Evolutionary conservation across 2,329 filamentous ascomycete genomes (phyloP), one percentile per base, ranked within the genome.

Genomic region (Didymosphaeria variabile): DNA sequence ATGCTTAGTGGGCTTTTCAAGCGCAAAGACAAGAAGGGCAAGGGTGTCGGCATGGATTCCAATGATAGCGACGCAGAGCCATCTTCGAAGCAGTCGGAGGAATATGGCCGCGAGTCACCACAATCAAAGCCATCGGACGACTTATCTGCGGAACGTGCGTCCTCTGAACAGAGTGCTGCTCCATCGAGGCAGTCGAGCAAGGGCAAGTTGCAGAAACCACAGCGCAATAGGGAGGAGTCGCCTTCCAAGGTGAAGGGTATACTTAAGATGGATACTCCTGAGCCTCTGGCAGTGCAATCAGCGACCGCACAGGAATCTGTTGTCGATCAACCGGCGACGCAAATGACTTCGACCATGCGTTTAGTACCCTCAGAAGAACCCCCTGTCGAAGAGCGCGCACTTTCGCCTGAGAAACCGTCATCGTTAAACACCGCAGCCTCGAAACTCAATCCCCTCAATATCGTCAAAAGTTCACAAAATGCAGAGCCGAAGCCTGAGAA

Each of bases 1-100:
- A 91, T 91, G 87, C 85, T 92, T 50, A 90, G 89, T 70, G 89
- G 89, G 5, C 79, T 90, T 7, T 90, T 90, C 80, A 89, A 89
- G 69, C 83, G 87, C 60, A 89, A 88, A 70, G 87, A 89, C 61
- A 88, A 87, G 77, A 88, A 87, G 68, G 72, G 72, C 56, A 86
- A 84, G 69, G 69, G 74, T n/a, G 67, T 70, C 26, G 72, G 69
- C 58, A 65, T 71, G 34, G 77, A 78, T 23, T 69, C 71, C 0
- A 59, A 72, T n/a, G 74, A 76, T 40, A 73, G 70, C 57, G 84
- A 86, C 57, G 77, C 72, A 40, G 84, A 86, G 36, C 53, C 53
- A n/a, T 55, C 53, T 23, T 46, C 53, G 40, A 83, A 82, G 55
- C 73, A 76, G 42, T 73, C 76, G 13, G 77, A 77, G 56, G 78